phyloP scores from a whole-genome alignment of 2,329 filamentous ascomycete genomes.

The Nemania sp. region DNA sequence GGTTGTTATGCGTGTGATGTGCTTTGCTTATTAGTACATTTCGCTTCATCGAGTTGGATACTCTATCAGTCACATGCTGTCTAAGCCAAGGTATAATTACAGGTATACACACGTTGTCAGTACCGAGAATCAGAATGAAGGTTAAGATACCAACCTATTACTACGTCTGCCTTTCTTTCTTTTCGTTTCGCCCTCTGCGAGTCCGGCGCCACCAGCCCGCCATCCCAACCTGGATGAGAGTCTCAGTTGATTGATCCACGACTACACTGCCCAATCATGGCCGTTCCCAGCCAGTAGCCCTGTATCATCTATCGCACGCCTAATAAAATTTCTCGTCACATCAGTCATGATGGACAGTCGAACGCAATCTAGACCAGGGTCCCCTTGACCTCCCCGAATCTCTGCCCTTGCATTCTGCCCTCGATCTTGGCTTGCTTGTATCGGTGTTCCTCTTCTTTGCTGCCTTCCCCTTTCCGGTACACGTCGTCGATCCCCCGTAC shows the following conservation, averaged over 20 bases:
- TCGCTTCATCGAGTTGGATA: not conserved
- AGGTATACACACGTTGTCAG: constrained; percentile 37
- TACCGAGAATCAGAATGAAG: constrained; percentile 25
- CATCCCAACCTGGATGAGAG: constrained; percentile 44
- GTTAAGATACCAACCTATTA: constrained; percentile 19
- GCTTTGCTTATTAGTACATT: not conserved
- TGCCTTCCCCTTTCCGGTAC: constrained; percentile 48
- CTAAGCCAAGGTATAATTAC: constrained; percentile 21
- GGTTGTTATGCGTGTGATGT: constrained; percentile 5
- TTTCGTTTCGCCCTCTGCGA: constrained; percentile 35
- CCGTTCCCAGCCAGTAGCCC: constrained; percentile 38
- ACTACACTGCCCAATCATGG: constrained; percentile 48
- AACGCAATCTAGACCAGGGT: constrained; percentile 44
- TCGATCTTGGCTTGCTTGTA: constrained; percentile 39
- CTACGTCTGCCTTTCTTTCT: constrained; percentile 20
- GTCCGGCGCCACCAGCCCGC: constrained; percentile 46
- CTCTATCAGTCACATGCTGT: constrained; percentile 2
- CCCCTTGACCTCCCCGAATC: constrained; percentile 38
- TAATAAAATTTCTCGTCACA: constrained; percentile 43
- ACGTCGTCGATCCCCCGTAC: constrained; percentile 40
- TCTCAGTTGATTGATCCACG: constrained; percentile 49
- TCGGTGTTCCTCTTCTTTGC: constrained; percentile 42
- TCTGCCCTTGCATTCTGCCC: constrained; percentile 45
- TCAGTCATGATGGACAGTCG: constrained; percentile 45
- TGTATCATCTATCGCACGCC: constrained; percentile 42